Conservation (phyloP, 2,329 filamentous ascomycete species). For the Teratosphaeria zuluensis region DNA sequence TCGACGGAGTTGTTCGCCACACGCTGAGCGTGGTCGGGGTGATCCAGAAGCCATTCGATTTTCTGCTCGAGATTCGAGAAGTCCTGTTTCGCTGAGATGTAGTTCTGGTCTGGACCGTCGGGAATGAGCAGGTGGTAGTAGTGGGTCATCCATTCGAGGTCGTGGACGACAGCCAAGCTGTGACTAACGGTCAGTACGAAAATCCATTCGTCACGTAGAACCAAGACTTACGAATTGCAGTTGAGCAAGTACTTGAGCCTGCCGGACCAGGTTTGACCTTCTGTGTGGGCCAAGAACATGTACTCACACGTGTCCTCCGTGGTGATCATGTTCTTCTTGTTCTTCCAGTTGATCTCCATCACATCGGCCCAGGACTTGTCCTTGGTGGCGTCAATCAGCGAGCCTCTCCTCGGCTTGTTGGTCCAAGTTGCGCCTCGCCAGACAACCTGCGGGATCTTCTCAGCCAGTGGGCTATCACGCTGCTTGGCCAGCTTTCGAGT, state of each 20-base stretch:
- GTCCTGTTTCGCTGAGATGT: conserved; percentile 20
- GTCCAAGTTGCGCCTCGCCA: conserved; percentile 36
- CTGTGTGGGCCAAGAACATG: conserved; percentile 24
- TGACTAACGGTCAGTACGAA: not conserved
- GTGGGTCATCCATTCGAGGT: conserved; percentile 22
- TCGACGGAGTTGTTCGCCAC: conserved; percentile 19
- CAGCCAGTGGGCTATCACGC: conserved; percentile 18
- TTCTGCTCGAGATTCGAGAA: conserved; percentile 20
- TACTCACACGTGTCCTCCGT: conserved; percentile 20
- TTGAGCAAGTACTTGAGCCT: conserved; percentile 26
- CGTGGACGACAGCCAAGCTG: conserved; percentile 19
- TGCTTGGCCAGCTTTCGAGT: conserved; percentile 14
- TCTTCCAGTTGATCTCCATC: not conserved
- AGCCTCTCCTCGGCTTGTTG: conserved; percentile 16
- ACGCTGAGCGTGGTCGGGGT: conserved; percentile 14
- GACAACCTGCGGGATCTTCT: conserved; percentile 37
- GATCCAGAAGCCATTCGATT: conserved; percentile 16
- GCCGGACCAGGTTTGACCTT: conserved; percentile 27
- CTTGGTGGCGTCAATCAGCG: conserved; percentile 22
- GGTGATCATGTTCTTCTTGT: not conserved
- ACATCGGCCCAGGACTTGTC: conserved; percentile 39
- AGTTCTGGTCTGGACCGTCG: conserved; percentile 17
- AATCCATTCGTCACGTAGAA: not conserved
- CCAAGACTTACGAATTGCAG: conserved; percentile 16
- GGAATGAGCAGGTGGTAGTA: conserved; percentile 21